Evolutionary conservation across 371 early-diverging fungal species (phyloP).

Genomic region (Haplosporangium sp.): DNA sequence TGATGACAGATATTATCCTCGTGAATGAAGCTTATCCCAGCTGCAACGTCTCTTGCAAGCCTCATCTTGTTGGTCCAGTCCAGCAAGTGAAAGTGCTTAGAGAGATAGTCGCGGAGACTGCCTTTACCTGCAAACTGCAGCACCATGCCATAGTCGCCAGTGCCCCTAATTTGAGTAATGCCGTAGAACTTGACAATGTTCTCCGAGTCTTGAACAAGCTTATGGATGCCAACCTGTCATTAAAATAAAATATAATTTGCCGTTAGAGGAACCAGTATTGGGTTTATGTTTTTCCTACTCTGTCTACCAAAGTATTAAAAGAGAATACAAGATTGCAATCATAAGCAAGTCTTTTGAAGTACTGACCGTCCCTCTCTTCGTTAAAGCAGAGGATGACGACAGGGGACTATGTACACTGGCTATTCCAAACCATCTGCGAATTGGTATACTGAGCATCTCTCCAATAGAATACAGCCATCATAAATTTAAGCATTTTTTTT

Average conservation of each 20-base stretch:
- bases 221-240: conserved; percentile 43
- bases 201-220: conserved; percentile 44
- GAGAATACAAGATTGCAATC: not conserved
- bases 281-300: too few relatives aligned
- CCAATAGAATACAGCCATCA: not conserved
- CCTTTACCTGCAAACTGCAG: conserved; percentile 47
- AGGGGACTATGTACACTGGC: not conserved
- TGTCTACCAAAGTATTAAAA: too few relatives aligned
- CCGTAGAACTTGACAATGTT: conserved; percentile 54
- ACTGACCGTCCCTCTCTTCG: not conserved
- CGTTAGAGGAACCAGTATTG: not conserved
- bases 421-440: not conserved
- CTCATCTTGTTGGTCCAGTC: conserved; percentile 51
- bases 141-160: conserved; percentile 54
- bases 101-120: conserved; percentile 51
- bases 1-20: conserved; percentile 48
- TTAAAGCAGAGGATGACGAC: not conserved
- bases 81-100: conserved; percentile 35
- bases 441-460: not conserved
- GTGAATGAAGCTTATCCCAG: conserved; percentile 51
- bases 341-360: not conserved
- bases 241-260: not conserved
- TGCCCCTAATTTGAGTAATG: conserved; percentile 34
- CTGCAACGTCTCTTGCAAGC: conserved; percentile 36
- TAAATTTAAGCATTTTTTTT: not conserved